Conservation (phyloP, 1,284 basidiomycete genomes). For the Ganoderma leucocontextum region DNA sequence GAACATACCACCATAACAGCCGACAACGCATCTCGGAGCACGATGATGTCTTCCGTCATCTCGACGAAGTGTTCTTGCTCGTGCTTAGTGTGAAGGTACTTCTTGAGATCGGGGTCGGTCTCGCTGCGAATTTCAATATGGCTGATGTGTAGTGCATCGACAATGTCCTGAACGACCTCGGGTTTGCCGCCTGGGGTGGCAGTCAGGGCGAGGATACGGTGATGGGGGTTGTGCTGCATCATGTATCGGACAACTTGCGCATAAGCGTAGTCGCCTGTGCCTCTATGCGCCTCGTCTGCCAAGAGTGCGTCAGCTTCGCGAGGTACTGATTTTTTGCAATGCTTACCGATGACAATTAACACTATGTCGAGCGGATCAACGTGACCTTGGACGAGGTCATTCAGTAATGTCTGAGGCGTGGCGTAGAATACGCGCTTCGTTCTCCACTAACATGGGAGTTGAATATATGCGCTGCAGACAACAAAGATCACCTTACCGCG, state of each 20-base stretch:
- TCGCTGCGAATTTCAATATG: slow-evolving; percentile 96
- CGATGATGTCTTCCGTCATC: slow-evolving; percentile 68
- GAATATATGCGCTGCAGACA: slow-evolving; percentile 1
- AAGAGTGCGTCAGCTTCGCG: not conserved
- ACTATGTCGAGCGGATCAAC: slow-evolving; percentile 86
- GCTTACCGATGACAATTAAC: slow-evolving; percentile 81
- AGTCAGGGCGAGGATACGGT: slow-evolving; percentile 92
- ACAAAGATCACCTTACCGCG: slow-evolving; percentile 58
- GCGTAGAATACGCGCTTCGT: slow-evolving; percentile 95
- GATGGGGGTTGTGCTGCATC: slow-evolving; percentile 94
- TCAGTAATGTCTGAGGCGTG: slow-evolving; percentile 96
- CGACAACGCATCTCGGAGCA: slow-evolving; percentile 64
- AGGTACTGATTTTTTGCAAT: slow-evolving; percentile 12
- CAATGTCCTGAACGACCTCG: slow-evolving; percentile 90
- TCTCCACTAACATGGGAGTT: slow-evolving; percentile 63
- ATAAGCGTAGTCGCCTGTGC: slow-evolving; percentile 94
- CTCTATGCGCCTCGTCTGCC: slow-evolving; percentile 95
- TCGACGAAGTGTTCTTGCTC: slow-evolving; percentile 76
- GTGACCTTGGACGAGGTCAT: slow-evolving; percentile 80
- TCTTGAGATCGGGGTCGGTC: slow-evolving; percentile 86
- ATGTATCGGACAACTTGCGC: slow-evolving; percentile 89
- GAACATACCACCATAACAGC: slow-evolving; percentile 78
- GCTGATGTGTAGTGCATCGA: slow-evolving; percentile 96
- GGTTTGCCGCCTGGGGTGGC: slow-evolving; percentile 93
- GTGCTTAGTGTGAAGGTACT: slow-evolving; percentile 91